phyloP scores from a whole-genome alignment of 1,284 basidiomycete genomes.

The Sanghuangporus baumii region DNA sequence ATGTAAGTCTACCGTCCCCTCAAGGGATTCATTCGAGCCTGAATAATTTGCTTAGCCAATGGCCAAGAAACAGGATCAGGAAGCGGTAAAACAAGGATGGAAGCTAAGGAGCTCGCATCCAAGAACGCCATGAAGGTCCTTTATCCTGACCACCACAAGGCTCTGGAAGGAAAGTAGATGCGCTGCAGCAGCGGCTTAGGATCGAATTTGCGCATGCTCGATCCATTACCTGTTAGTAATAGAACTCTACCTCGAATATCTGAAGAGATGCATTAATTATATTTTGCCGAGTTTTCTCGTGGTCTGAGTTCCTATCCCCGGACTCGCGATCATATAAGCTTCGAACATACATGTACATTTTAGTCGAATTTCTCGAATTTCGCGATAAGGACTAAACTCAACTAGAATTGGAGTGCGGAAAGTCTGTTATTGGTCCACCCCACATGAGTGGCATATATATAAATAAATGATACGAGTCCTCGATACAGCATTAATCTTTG shows the following conservation, averaged over 20 bases:
- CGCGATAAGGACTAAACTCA: too few relatives aligned
- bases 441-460: too few relatives aligned
- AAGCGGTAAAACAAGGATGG: background rate
- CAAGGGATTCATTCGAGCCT: background rate
- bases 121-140: background rate
- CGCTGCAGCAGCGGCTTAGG: background rate
- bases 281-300: too few relatives aligned
- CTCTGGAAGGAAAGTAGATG: background rate
- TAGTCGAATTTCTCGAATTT: too few relatives aligned
- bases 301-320: too few relatives aligned
- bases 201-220: background rate
- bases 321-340: too few relatives aligned
- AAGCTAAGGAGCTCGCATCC: constrained; percentile 3
- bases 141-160: background rate
- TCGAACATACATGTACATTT: too few relatives aligned
- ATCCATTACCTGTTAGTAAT: background rate
- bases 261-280: too few relatives aligned
- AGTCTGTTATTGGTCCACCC: too few relatives aligned
- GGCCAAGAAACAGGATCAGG: background rate
- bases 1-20: background rate
- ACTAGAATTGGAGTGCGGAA: too few relatives aligned
- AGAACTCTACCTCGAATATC: background rate
- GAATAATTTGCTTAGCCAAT: background rate
- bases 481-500: too few relatives aligned
- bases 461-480: too few relatives aligned